Percentiles rank a stretch among this genome's conserved stretches.
Evolutionary conservation across 2,329 filamentous ascomycete species (phyloP).

Genomic region (Sordariomycetes sp.): DNA sequence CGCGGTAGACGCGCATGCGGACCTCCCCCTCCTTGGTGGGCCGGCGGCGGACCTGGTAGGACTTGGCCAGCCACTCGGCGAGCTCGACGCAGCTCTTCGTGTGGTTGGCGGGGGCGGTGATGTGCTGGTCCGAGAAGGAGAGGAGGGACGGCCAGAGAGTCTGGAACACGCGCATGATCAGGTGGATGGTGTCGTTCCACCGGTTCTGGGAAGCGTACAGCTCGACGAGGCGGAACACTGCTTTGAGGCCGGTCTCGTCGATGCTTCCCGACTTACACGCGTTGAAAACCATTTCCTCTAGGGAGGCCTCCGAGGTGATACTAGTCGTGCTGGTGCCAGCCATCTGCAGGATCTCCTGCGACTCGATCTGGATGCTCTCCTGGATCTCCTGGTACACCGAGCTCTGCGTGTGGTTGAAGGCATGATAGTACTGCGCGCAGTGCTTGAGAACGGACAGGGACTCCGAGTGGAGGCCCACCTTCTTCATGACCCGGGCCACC

Average conservation of each 20-base stretch:
- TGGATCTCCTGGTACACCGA: constrained; percentile 28
- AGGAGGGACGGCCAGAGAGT: constrained; percentile 35
- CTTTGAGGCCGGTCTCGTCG: constrained; percentile 25
- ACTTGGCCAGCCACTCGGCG: constrained; percentile 31
- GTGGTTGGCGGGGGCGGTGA: constrained; percentile 28
- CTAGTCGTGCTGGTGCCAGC: constrained; percentile 16
- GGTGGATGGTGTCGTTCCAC: constrained; percentile 31
- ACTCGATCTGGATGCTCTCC: constrained; percentile 28
- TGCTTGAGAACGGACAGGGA: constrained; percentile 37
- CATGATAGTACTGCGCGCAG: constrained; percentile 22
- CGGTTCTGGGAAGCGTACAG: constrained; percentile 33
- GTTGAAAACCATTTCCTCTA: constrained; percentile 31
- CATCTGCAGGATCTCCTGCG: constrained; percentile 27
- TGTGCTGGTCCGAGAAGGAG: constrained; percentile 27
- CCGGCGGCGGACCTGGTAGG: constrained; percentile 27
- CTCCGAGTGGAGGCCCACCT: constrained; percentile 28
- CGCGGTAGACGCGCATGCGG: constrained; percentile 20
- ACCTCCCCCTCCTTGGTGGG: constrained; percentile 23
- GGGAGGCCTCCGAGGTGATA: constrained; percentile 25
- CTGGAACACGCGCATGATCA: constrained; percentile 32
- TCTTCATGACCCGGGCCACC: constrained; percentile 32
- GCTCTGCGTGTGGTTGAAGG: constrained; percentile 20
- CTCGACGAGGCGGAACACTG: constrained; percentile 24
- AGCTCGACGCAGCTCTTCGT: constrained; percentile 33
- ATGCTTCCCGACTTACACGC: constrained; percentile 26